Conservation (phyloP, 768 basidiomycete genomes). For the Naganishia randhawae region DNA sequence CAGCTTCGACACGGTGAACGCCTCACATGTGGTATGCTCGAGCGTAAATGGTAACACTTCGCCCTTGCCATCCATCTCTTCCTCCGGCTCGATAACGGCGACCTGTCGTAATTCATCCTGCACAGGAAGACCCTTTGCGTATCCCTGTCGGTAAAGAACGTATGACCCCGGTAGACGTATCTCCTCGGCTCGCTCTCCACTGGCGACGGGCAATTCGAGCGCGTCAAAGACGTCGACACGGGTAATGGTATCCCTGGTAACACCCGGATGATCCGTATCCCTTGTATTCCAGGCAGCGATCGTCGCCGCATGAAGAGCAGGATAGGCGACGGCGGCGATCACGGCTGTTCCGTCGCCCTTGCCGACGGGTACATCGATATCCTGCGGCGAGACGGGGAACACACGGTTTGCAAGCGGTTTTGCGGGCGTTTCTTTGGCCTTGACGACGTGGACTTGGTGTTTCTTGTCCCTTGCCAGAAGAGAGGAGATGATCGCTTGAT, state of each 20-base stretch:
- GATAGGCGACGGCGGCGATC: slow-evolving; percentile 24
- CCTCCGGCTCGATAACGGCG: not conserved
- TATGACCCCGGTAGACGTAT: not conserved
- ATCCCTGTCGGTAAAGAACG: slow-evolving; percentile 5
- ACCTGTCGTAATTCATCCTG: not conserved
- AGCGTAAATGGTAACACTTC: not conserved
- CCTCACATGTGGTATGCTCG: slow-evolving; percentile 4
- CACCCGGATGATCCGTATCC: slow-evolving; percentile 14
- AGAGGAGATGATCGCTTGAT: slow-evolving; percentile 20
- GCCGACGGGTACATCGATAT: slow-evolving; percentile 25
- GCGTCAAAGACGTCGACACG: slow-evolving; percentile 33
- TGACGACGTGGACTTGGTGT: slow-evolving; percentile 29
- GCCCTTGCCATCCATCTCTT: not conserved
- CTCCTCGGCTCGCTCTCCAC: not conserved
- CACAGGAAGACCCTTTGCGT: not conserved
- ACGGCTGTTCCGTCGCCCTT: slow-evolving; percentile 33
- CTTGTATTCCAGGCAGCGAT: slow-evolving; percentile 37
- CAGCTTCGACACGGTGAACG: not conserved
- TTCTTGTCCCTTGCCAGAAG: slow-evolving; percentile 24
- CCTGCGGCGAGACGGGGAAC: slow-evolving; percentile 24
- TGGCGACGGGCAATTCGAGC: slow-evolving; percentile 17
- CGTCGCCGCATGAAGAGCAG: slow-evolving; percentile 28
- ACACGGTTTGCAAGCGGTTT: slow-evolving; percentile 31
- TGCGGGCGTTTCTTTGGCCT: slow-evolving; percentile 12
- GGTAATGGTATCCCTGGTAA: slow-evolving; percentile 30